Evolutionary conservation across 73 alveolate species (phyloP).

Genomic region (Stentor roeselii): DNA sequence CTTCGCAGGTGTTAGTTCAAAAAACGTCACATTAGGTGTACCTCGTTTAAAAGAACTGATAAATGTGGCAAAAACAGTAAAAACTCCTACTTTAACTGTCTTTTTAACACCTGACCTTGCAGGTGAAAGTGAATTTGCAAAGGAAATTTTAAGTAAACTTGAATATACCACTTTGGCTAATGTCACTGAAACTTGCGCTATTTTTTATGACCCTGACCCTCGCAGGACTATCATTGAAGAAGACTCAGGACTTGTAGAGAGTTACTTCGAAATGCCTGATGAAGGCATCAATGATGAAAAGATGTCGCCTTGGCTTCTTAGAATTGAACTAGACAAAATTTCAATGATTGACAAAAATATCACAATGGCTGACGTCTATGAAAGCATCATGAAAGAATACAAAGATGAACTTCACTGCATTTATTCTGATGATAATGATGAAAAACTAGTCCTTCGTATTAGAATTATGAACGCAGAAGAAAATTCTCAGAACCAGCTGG

Average conservation of each 20-base stretch:
- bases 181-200: slow-evolving; percentile 77
- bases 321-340: slow-evolving; percentile 71
- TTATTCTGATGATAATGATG: slow-evolving; percentile 71
- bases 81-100: slow-evolving; percentile 93
- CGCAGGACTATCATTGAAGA: slow-evolving; percentile 76
- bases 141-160: slow-evolving; percentile 59
- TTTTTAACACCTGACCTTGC: slow-evolving; percentile 69
- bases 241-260: slow-evolving; percentile 71
- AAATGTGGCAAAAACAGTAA: slow-evolving; percentile 91
- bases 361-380: slow-evolving; percentile 64
- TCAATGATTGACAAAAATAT: slow-evolving; percentile 53
- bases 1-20: slow-evolving; percentile 97
- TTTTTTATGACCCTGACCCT: slow-evolving; percentile 97
- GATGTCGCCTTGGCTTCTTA: slow-evolving; percentile 83
- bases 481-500: not conserved
- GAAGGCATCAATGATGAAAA: slow-evolving; percentile 53
- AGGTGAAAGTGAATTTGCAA: slow-evolving; percentile 52
- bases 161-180: slow-evolving; percentile 93
- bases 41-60: slow-evolving; percentile 97
- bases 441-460: slow-evolving; percentile 62
- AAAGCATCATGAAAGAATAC: slow-evolving; percentile 51
- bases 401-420: slow-evolving; percentile 53
- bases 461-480: slow-evolving; percentile 58
- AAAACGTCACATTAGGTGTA: slow-evolving; percentile 98
- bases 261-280: slow-evolving; percentile 68